These are phyloP conservation scores for Mycena crocata DNA, from an alignment of 768 basidiomycete species.

Conservation along the genomic window DNA sequence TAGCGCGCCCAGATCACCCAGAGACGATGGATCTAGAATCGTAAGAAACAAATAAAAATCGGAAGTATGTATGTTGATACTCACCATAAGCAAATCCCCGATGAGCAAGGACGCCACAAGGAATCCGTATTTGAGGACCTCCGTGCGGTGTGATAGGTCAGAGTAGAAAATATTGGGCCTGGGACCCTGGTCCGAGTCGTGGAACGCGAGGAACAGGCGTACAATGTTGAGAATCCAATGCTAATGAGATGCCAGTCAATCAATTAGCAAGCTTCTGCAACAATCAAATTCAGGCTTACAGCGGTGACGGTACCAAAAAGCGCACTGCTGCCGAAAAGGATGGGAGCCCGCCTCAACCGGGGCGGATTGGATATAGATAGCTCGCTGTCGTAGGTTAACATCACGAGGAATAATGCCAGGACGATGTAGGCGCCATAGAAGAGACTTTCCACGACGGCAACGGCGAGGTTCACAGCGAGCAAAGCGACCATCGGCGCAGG, in stretches of 20 bases:
- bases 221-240: slow-evolving; percentile 14
- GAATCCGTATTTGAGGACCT: slow-evolving; percentile 5
- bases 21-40: slow-evolving; percentile 5
- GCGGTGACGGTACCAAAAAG: slow-evolving; percentile 1
- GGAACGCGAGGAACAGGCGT: slow-evolving; percentile 8
- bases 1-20: slow-evolving; percentile 2
- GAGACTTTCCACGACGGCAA: slow-evolving; percentile 11
- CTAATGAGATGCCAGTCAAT: not conserved
- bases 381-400: not conserved
- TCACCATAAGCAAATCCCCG: not conserved
- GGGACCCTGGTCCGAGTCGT: not conserved
- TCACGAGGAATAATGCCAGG: not conserved
- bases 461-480: slow-evolving; percentile 7
- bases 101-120: not conserved
- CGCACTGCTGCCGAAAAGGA: not conserved
- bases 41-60: not conserved
- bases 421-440: slow-evolving; percentile 7
- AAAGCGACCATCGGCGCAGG: no score
- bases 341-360: not conserved
- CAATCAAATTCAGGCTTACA: not conserved
- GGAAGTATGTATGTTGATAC: not conserved
- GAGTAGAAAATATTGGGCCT: not conserved
- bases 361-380: not conserved
- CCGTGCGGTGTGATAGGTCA: slow-evolving; percentile 10
- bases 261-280: not conserved